phyloP scores from a whole-genome alignment of 441 rosid species.

The Brassica hybrid region DNA sequence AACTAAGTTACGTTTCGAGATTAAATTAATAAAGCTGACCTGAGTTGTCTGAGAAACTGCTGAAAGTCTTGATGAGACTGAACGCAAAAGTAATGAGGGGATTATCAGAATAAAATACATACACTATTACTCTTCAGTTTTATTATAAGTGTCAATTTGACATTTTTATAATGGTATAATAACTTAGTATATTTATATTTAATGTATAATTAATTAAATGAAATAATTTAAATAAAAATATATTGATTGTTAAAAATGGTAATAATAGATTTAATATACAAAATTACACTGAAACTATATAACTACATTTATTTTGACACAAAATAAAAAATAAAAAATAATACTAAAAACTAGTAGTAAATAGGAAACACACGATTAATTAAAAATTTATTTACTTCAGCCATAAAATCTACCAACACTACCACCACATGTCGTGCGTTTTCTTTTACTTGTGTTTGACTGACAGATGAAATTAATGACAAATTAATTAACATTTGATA shows the following conservation, averaged over 20 bases:
- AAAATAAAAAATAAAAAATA: no score
- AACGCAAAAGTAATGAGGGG: slow-evolving; percentile 35
- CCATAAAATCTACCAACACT: slow-evolving; percentile 20
- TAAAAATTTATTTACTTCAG: neutral
- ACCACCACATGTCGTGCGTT: slow-evolving; percentile 37
- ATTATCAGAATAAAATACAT: slow-evolving; percentile 14
- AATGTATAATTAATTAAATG: no score
- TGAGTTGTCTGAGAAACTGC: slow-evolving; percentile 36
- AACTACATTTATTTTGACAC: no score
- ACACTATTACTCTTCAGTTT: no score
- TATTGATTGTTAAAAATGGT: no score
- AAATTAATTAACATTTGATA: neutral
- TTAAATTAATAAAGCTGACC: slow-evolving; percentile 23
- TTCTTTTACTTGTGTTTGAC: slow-evolving; percentile 36
- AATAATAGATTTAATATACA: no score
- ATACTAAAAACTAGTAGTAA: no score
- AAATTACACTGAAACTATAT: no score
- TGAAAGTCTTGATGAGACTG: slow-evolving; percentile 29
- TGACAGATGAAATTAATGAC: slow-evolving; percentile 31
- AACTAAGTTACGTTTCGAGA: neutral
- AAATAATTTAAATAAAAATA: no score
- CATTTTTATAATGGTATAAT: no score
- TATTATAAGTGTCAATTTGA: no score
- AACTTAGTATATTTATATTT: no score
- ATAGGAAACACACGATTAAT: neutral